These are phyloP conservation scores for Crithidia mellificae DNA, from an alignment of 208 protist species.

Conservation along the genomic window DNA sequence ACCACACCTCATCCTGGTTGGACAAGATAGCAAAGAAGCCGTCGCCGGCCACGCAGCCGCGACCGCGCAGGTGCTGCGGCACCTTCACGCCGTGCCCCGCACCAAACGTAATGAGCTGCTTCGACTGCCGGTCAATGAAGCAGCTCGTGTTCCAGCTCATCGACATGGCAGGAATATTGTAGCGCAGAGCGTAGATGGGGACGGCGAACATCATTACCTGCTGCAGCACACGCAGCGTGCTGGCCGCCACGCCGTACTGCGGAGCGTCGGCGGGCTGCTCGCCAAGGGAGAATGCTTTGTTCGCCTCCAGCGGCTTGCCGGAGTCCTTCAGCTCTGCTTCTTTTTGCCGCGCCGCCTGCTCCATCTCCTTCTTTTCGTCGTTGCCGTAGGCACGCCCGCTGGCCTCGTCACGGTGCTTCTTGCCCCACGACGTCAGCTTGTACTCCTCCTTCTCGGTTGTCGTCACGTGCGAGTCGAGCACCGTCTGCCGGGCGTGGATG, in stretches of 20 bases:
- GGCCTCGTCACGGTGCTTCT: constrained; percentile 37
- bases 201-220: constrained; percentile 88
- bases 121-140: constrained; percentile 70
- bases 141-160: constrained; percentile 87
- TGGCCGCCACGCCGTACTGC: constrained; percentile 40
- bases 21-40: constrained; percentile 88
- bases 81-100: constrained; percentile 65
- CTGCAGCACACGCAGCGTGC: constrained; percentile 74
- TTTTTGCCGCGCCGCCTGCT: constrained; percentile 24
- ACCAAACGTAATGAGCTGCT: constrained; percentile 84
- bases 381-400: constrained; percentile 32
- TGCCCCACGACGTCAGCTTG: constrained; percentile 29
- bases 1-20: constrained; percentile 86
- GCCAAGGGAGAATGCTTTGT: constrained; percentile 37
- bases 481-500: constrained; percentile 61
- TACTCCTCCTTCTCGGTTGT: constrained; percentile 44
- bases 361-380: constrained; percentile 39
- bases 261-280: constrained; percentile 3
- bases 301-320: constrained; percentile 38
- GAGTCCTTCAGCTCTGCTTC: constrained; percentile 39
- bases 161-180: constrained; percentile 89
- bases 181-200: constrained; percentile 77
- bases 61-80: constrained; percentile 65
- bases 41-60: constrained; percentile 83
- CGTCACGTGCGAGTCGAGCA: constrained; percentile 48